Conservation (phyloP, 768 basidiomycete genomes). For the Lactarius indigo region DNA sequence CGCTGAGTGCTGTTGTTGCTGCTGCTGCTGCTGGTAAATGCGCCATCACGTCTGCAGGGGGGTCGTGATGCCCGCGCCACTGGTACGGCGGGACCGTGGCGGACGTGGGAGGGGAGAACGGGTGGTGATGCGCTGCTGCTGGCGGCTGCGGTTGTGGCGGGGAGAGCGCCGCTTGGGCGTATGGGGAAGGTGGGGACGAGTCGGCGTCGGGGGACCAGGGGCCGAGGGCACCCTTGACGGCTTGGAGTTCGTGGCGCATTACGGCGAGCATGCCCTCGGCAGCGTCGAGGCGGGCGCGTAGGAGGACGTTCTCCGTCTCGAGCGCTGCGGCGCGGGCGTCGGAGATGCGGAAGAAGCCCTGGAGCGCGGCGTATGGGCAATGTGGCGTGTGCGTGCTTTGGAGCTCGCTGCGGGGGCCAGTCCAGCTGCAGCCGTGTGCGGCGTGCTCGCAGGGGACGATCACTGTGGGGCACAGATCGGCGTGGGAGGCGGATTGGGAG, state of each 20-base stretch:
- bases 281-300: conserved; percentile 55
- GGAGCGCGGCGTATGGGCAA: conserved; percentile 60
- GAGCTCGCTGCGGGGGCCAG: conserved; percentile 40
- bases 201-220: conserved; percentile 52
- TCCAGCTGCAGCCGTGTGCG: conserved; percentile 52
- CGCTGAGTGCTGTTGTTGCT: background rate
- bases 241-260: conserved; percentile 54
- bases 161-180: background rate
- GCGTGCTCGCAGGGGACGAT: conserved; percentile 45
- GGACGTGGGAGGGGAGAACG: conserved; percentile 9
- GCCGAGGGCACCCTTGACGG: conserved; percentile 55
- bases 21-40: background rate
- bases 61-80: conserved; percentile 12
- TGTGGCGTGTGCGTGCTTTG: conserved; percentile 36
- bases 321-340: conserved; percentile 37
- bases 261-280: conserved; percentile 53
- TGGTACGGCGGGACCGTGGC: background rate
- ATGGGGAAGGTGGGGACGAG: background rate
- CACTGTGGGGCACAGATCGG: conserved; percentile 38
- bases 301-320: conserved; percentile 59
- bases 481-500: conserved; percentile 36
- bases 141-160: background rate
- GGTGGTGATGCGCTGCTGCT: background rate
- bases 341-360: conserved; percentile 53
- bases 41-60: conserved; percentile 8